A percentile compares a stretch with the other conserved stretches of the same genome.
Conservation (phyloP, 2,329 filamentous ascomycete species). For the Fusarium nodosum region DNA sequence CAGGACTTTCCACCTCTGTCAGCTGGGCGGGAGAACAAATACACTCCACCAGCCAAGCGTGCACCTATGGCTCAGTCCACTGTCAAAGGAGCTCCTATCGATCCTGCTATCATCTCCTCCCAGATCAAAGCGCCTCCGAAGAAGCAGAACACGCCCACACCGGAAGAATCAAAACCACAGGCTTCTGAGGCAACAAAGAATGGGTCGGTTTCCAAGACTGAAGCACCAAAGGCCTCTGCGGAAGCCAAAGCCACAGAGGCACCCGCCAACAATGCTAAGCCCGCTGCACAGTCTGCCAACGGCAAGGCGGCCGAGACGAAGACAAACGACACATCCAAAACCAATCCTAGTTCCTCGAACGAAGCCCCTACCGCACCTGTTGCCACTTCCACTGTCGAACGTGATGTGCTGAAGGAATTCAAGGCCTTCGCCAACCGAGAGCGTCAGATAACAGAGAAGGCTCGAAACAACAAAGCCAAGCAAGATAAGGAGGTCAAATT, state of each 20-base stretch:
- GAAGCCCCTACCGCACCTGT: conserved; percentile 63
- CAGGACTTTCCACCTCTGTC: conserved; percentile 78
- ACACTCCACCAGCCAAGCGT: conserved; percentile 90
- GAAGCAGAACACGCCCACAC: conserved; percentile 49
- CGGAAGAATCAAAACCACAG: conserved; percentile 48
- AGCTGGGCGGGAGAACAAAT: conserved; percentile 72
- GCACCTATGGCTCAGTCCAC: conserved; percentile 81
- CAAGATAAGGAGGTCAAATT: conserved; percentile 92
- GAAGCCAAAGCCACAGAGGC: conserved; percentile 51
- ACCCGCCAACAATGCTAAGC: conserved; percentile 50
- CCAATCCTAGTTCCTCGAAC: conserved; percentile 55
- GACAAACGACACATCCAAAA: conserved; percentile 45
- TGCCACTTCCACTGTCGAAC: conserved; percentile 72
- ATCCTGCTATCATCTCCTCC: conserved; percentile 93
- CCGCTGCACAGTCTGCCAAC: conserved; percentile 54
- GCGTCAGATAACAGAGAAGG: conserved; percentile 68
- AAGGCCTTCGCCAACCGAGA: conserved; percentile 73
- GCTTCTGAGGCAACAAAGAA: conserved; percentile 51
- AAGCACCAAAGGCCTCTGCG: conserved; percentile 43
- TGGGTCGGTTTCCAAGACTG: conserved; percentile 49
- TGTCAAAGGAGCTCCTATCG: conserved; percentile 81
- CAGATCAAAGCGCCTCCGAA: conserved; percentile 70
- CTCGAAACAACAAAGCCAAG: conserved; percentile 69
- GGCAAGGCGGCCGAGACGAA: conserved; percentile 52
- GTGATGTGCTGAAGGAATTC: conserved; percentile 72